Conservation (phyloP, 768 basidiomycete species). For the Candolleomyces efflorescens region DNA sequence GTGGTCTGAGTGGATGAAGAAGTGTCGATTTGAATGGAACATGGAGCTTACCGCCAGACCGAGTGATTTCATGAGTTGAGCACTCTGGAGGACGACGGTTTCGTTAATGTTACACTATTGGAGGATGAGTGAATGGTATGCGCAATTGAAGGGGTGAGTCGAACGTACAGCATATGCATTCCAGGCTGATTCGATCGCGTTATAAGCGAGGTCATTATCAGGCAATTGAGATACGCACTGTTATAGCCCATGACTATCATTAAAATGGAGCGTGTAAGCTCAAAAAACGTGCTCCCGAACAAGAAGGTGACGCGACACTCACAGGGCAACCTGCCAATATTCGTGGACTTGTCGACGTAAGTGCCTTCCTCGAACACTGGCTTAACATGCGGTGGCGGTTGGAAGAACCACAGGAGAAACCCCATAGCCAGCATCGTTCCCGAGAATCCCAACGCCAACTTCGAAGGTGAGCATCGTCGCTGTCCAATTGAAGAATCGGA, state of each 20-base stretch:
- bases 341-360: slow-evolving; percentile 1
- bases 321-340: slow-evolving; percentile 27
- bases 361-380: not conserved
- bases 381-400: not conserved
- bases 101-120: slow-evolving; percentile 57
- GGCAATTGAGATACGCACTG: slow-evolving; percentile 33
- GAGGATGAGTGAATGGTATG: not conserved
- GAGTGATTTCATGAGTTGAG: slow-evolving; percentile 45
- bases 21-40: not conserved
- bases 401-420: not conserved
- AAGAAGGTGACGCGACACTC: no score
- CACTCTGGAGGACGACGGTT: slow-evolving; percentile 43
- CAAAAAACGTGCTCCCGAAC: no score
- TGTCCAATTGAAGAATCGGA: not conserved
- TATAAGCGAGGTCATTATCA: not conserved
- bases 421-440: not conserved
- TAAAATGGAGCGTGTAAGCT: no score
- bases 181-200: slow-evolving; percentile 39
- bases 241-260: slow-evolving; percentile 59
- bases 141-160: not conserved
- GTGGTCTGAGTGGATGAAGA: slow-evolving; percentile 16
- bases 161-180: slow-evolving; percentile 54
- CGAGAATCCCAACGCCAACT: not conserved
- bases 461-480: not conserved
- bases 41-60: slow-evolving; percentile 40